phyloP scores from a whole-genome alignment of 2,329 filamentous ascomycete species.

The Cladophialophora psammophila region DNA sequence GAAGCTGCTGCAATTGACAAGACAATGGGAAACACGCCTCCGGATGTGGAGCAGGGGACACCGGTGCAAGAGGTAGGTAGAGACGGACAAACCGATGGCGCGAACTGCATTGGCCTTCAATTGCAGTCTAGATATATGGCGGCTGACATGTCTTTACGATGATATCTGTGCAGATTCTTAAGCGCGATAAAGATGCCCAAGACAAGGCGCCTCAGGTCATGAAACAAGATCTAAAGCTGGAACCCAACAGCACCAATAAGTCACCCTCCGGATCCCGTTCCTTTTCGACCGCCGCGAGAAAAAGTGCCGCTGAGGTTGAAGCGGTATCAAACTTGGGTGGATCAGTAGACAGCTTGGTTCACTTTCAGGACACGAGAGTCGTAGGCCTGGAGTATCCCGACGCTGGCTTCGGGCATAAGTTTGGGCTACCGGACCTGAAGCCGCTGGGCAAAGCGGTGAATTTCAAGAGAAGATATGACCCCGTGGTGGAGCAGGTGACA shows the following conservation, averaged over 20 bases:
- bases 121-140: neutral
- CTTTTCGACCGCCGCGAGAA: slow-evolving; percentile 64
- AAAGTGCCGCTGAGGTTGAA: slow-evolving; percentile 44
- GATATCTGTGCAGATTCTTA: slow-evolving; percentile 62
- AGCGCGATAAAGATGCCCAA: slow-evolving; percentile 66
- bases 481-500: slow-evolving; percentile 84
- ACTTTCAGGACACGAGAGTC: slow-evolving; percentile 42
- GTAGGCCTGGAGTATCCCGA: slow-evolving; percentile 41
- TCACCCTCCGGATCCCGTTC: slow-evolving; percentile 50
- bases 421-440: slow-evolving; percentile 69
- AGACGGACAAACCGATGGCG: neutral
- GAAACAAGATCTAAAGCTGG: slow-evolving; percentile 63
- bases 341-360: slow-evolving; percentile 36
- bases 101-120: slow-evolving; percentile 38
- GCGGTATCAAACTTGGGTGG: neutral
- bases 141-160: neutral
- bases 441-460: slow-evolving; percentile 68
- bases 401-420: slow-evolving; percentile 71
- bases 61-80: slow-evolving; percentile 67
- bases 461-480: slow-evolving; percentile 83
- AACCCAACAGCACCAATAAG: slow-evolving; percentile 35
- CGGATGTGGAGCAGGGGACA: slow-evolving; percentile 70
- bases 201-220: slow-evolving; percentile 72
- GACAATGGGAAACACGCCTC: slow-evolving; percentile 64
- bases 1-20: slow-evolving; percentile 68